phyloP scores from a whole-genome alignment of 2,329 filamentous ascomycete genomes.

The Gliomastix tumulicola region DNA sequence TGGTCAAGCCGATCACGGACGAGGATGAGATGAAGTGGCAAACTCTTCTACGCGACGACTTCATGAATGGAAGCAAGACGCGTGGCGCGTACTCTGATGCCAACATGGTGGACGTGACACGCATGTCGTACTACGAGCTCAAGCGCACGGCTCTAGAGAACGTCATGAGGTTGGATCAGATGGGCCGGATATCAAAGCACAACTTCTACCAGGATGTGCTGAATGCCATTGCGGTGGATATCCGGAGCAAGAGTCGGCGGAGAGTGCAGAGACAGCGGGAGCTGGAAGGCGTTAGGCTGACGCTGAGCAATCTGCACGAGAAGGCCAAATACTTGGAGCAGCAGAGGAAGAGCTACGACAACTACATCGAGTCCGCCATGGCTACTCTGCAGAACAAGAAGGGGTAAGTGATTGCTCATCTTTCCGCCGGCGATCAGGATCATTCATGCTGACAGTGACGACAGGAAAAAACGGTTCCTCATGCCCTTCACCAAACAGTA shows the following conservation, averaged over 20 bases:
- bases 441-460: neutral
- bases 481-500: constrained; percentile 98
- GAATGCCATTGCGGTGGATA: constrained; percentile 93
- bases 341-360: constrained; percentile 95
- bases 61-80: constrained; percentile 56
- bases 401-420: constrained; percentile 45
- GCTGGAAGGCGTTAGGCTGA: constrained; percentile 74
- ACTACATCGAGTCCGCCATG: constrained; percentile 99
- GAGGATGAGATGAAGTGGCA: constrained; percentile 92
- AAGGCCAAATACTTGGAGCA: constrained; percentile 91
- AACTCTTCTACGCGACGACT: constrained; percentile 73
- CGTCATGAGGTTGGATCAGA: constrained; percentile 79
- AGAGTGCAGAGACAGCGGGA: constrained; percentile 88
- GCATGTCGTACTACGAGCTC: constrained; percentile 84
- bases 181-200: constrained; percentile 78
- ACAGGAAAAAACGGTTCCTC: constrained; percentile 81
- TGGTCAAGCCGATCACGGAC: constrained; percentile 78
- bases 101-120: constrained; percentile 82
- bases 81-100: constrained; percentile 85
- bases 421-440: neutral
- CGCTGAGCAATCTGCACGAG: constrained; percentile 67
- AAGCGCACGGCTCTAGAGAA: constrained; percentile 93
- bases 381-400: constrained; percentile 95
- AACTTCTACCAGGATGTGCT: constrained; percentile 98
- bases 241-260: constrained; percentile 91